Conservation (phyloP, 2,329 filamentous ascomycete species). For the Neospermospora avenae region DNA sequence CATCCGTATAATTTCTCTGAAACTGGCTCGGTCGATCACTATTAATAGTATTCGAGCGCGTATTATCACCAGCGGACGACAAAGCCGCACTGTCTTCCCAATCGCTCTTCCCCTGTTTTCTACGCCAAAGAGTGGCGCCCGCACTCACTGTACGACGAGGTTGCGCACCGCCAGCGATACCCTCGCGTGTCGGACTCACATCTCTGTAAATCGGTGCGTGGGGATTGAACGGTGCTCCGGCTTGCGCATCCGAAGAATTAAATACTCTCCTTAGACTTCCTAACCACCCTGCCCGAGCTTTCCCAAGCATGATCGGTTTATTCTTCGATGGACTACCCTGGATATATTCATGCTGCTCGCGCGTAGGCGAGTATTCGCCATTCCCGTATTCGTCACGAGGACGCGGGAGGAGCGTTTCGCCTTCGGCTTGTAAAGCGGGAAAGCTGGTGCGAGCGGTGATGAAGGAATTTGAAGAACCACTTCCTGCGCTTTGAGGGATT, state of each 20-base stretch:
- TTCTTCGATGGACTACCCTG: slow-evolving; percentile 55
- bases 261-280: slow-evolving; percentile 54
- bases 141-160: slow-evolving; percentile 47
- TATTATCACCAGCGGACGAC: neutral
- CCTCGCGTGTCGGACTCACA: slow-evolving; percentile 26
- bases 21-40: neutral
- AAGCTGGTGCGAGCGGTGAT: slow-evolving; percentile 34
- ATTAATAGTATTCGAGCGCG: slow-evolving; percentile 26
- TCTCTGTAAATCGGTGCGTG: slow-evolving; percentile 12
- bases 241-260: slow-evolving; percentile 10
- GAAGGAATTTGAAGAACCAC: slow-evolving; percentile 26
- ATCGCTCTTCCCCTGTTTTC: slow-evolving; percentile 49
- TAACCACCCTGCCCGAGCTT: slow-evolving; percentile 48
- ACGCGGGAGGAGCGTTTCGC: slow-evolving; percentile 29
- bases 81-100: slow-evolving; percentile 42
- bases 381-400: slow-evolving; percentile 20
- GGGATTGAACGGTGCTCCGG: neutral
- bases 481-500: slow-evolving; percentile 28
- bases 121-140: slow-evolving; percentile 44
- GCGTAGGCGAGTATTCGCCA: slow-evolving; percentile 23
- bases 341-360: slow-evolving; percentile 9
- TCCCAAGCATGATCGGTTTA: slow-evolving; percentile 39
- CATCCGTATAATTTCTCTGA: neutral
- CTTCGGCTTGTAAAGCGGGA: slow-evolving; percentile 30
- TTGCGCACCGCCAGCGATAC: slow-evolving; percentile 12